Percentiles rank a stretch among this genome's conserved stretches.
phyloP scores from a whole-genome alignment of 78 protist genomes.

The Dictyostelium purpureum region DNA sequence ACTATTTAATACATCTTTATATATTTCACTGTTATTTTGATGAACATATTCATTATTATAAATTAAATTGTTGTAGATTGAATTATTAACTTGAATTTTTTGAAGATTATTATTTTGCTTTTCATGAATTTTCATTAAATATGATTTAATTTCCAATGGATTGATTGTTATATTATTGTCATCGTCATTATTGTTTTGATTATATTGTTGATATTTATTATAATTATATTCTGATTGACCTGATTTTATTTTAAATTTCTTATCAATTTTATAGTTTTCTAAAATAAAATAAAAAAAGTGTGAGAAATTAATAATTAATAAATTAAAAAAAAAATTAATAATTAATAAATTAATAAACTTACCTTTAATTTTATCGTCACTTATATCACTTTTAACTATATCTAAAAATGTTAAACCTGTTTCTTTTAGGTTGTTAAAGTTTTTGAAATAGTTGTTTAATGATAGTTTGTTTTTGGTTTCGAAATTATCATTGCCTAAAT shows the following conservation, averaged over 20 bases:
- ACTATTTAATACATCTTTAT: background rate
- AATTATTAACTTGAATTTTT: background rate
- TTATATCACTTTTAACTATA: background rate
- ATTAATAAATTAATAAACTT: background rate
- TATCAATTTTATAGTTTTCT: no score
- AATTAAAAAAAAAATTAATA: no score
- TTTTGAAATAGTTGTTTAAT: no score
- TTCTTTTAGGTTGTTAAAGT: no score
- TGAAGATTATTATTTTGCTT: background rate
- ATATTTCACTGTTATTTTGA: no score
- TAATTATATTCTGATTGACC: background rate
- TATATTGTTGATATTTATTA: no score
- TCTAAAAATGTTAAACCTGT: background rate
- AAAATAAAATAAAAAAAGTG: background rate
- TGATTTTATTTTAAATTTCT: background rate
- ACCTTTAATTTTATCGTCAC: background rate
- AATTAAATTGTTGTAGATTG: no score
- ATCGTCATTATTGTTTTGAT: no score
- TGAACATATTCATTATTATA: no score
- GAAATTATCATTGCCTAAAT: background rate
- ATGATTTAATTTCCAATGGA: background rate
- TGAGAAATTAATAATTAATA: background rate
- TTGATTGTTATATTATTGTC: background rate
- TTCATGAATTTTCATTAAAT: background rate
- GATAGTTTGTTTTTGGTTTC: background rate